Evolutionary conservation across 2,329 filamentous ascomycete species (phyloP).

Genomic region (Diaporthe ilicicola): DNA sequence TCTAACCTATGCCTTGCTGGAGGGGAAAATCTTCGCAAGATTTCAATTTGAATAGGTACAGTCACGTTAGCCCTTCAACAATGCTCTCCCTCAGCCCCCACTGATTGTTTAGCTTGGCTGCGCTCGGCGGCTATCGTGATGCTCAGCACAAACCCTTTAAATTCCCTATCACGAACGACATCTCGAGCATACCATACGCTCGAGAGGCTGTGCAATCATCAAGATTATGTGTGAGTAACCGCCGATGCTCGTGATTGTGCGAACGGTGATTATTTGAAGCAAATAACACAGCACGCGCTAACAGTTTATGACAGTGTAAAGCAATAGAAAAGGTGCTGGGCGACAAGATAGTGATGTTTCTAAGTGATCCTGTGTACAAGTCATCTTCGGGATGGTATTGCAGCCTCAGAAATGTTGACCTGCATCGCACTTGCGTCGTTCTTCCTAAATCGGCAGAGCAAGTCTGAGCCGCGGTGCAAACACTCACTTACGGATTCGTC

Average conservation of each 20-base stretch:
- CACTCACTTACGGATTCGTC: neutral
- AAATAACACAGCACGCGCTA: neutral
- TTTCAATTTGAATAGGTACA: neutral
- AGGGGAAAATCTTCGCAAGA: too few relatives aligned
- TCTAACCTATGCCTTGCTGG: neutral
- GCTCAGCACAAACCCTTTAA: neutral
- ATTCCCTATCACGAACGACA: neutral
- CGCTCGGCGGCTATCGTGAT: neutral
- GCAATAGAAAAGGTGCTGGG: neutral
- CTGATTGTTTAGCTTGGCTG: neutral
- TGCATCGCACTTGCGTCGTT: constrained; percentile 1
- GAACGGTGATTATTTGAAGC: neutral
- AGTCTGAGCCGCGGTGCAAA: neutral
- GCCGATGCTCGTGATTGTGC: neutral
- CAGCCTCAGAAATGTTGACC: neutral
- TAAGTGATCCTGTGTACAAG: neutral
- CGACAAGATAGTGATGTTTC: neutral
- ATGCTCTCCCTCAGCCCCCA: neutral
- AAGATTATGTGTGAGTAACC: neutral
- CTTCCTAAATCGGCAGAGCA: constrained; percentile 11
- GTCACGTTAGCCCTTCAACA: neutral
- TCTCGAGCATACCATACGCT: neutral
- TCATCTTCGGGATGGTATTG: neutral
- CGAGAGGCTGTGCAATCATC: neutral
- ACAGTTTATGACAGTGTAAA: neutral